Percentiles rank a stretch among this genome's conserved stretches.
Evolutionary conservation across 441 rosid species (phyloP).

Genomic region (Iberis amara): DNA sequence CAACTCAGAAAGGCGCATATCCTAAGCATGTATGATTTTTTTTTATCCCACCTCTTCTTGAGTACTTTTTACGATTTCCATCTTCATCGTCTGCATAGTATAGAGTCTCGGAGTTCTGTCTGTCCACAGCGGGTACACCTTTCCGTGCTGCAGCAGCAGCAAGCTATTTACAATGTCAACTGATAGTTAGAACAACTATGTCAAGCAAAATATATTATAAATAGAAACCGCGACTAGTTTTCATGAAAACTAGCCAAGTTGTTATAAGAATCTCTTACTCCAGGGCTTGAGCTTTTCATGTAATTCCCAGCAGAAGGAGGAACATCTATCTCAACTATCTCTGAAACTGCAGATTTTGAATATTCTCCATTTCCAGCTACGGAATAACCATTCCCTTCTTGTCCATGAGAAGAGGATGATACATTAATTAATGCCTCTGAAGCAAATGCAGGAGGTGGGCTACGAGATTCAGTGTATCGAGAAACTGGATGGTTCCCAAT

Average conservation of each 20-base stretch:
- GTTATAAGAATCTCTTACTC: conserved; percentile 47
- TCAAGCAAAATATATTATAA: background rate
- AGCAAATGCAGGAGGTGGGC: conserved; percentile 74
- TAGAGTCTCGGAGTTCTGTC: conserved; percentile 70
- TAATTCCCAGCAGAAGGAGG: conserved; percentile 68
- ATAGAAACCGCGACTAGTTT: conserved; percentile 11
- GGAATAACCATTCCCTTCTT: conserved; percentile 50
- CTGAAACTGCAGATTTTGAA: conserved; percentile 52
- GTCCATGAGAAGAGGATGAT: conserved; percentile 40
- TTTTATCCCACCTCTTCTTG: conserved; percentile 61
- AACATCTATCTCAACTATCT: conserved; percentile 83
- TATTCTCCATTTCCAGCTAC: conserved; percentile 39
- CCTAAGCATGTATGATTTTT: too few relatives aligned
- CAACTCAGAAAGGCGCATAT: too few relatives aligned
- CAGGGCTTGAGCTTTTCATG: conserved; percentile 66
- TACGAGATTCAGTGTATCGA: conserved; percentile 42
- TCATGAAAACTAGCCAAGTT: background rate
- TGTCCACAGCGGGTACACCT: conserved; percentile 56
- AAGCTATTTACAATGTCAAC: conserved; percentile 44
- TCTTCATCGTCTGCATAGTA: conserved; percentile 97
- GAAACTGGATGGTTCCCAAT: conserved; percentile 86
- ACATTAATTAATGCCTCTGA: conserved; percentile 56
- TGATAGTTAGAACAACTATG: conserved; percentile 1
- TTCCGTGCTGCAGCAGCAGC: conserved; percentile 89
- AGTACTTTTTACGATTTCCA: conserved; percentile 71